Evolutionary conservation across 345 rosid genomes (phyloP).

Genomic region (Citrus mangshanensis): DNA sequence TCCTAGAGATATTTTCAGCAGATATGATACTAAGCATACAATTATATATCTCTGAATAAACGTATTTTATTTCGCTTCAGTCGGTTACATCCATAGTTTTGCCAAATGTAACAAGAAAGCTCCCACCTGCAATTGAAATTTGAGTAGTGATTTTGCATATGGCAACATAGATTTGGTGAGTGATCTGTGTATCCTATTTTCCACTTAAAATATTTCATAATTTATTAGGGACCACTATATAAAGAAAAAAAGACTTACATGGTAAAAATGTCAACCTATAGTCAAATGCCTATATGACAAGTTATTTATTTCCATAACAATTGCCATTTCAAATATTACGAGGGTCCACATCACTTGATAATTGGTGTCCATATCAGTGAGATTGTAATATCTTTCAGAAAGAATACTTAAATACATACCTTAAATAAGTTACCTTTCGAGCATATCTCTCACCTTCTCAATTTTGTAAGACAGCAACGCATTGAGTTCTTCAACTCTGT

Average conservation of each 20-base stretch:
- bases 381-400: not conserved
- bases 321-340: not conserved
- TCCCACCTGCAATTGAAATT: not conserved
- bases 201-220: not conserved
- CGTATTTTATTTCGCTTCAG: not conserved
- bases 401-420: not conserved
- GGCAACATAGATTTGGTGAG: not conserved
- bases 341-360: not conserved
- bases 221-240: no score
- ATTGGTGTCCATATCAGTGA: not conserved
- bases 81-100: not conserved
- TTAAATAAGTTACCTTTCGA: slow-evolving; percentile 5
- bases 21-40: not conserved
- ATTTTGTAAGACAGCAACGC: not conserved
- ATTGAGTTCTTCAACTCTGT: not conserved
- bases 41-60: not conserved
- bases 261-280: not conserved
- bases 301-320: not conserved
- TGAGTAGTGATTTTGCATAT: not conserved
- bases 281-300: not conserved
- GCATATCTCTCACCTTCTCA: not conserved
- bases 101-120: not conserved
- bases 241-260: not conserved
- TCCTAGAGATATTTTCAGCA: not conserved
- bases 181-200: not conserved